Evolutionary conservation across 2,329 filamentous ascomycete genomes (phyloP).

Genomic region (Microsporum audouinii): DNA sequence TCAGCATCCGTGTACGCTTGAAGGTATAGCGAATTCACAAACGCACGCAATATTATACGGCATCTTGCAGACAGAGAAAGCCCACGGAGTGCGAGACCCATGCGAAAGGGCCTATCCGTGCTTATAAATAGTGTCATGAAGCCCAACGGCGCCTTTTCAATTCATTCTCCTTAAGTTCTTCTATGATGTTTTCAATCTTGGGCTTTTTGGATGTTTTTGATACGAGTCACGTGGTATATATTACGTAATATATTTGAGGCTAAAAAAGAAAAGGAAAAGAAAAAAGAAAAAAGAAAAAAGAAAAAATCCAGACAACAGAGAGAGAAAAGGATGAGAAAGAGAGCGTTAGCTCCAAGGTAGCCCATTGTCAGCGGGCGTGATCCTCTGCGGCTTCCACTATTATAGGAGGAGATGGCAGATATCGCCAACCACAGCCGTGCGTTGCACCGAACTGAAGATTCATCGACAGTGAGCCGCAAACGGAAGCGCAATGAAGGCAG

Average conservation of each 20-base stretch:
- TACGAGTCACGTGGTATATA: background rate
- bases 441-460: background rate
- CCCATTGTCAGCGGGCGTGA: background rate
- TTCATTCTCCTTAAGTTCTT: background rate
- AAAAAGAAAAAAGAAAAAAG: background rate
- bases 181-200: background rate
- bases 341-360: too few relatives aligned
- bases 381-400: background rate
- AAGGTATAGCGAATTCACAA: constrained; percentile 3
- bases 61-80: constrained; percentile 35
- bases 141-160: background rate
- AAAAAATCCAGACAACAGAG: background rate
- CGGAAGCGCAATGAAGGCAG: constrained; percentile 3
- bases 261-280: background rate
- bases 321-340: background rate
- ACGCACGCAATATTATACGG: constrained; percentile 59
- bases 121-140: background rate
- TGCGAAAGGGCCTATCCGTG: background rate
- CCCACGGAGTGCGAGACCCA: background rate
- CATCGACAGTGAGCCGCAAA: background rate
- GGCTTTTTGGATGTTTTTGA: background rate
- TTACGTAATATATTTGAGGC: background rate
- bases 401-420: constrained; percentile 31
- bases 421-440: constrained; percentile 38
- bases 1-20: constrained; percentile 14